Conservation (phyloP, 2,329 filamentous ascomycete genomes). For the Alternaria postmessia region DNA sequence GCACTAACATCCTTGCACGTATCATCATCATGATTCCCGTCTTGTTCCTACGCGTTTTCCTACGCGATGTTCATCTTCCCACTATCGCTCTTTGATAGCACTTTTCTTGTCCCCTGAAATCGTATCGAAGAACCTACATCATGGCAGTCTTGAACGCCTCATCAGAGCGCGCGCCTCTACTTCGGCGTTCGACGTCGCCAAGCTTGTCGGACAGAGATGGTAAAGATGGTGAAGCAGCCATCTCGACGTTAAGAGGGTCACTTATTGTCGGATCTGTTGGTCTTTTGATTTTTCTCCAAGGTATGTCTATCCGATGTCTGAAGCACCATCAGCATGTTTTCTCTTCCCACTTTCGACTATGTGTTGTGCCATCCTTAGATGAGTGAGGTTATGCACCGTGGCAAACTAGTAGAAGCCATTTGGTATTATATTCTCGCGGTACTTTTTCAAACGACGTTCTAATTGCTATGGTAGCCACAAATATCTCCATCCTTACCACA, state of each 20-base stretch:
- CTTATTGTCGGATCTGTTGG: constrained; percentile 64
- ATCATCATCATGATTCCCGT: constrained; percentile 18
- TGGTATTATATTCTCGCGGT: constrained; percentile 24
- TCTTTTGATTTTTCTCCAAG: constrained; percentile 67
- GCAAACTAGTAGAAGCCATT: background rate
- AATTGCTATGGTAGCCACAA: constrained; percentile 59
- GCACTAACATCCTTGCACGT: constrained; percentile 16
- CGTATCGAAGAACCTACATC: background rate
- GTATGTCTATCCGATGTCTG: constrained; percentile 40
- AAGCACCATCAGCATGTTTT: background rate
- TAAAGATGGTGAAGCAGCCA: constrained; percentile 28
- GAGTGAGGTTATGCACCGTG: background rate
- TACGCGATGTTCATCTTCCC: constrained; percentile 1
- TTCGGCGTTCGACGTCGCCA: constrained; percentile 31
- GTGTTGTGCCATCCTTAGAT: background rate
- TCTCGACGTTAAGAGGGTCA: constrained; percentile 39
- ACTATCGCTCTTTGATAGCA: background rate
- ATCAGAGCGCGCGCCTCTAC: constrained; percentile 40
- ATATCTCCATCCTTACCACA: constrained; percentile 83
- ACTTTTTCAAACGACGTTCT: background rate
- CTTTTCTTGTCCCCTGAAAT: background rate
- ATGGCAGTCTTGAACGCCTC: constrained; percentile 26
- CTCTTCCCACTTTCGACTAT: background rate
- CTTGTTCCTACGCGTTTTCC: constrained; percentile 4
- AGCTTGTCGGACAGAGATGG: constrained; percentile 27